Conservation (phyloP, 2,329 filamentous ascomycete species). For the Metarhizium album region DNA sequence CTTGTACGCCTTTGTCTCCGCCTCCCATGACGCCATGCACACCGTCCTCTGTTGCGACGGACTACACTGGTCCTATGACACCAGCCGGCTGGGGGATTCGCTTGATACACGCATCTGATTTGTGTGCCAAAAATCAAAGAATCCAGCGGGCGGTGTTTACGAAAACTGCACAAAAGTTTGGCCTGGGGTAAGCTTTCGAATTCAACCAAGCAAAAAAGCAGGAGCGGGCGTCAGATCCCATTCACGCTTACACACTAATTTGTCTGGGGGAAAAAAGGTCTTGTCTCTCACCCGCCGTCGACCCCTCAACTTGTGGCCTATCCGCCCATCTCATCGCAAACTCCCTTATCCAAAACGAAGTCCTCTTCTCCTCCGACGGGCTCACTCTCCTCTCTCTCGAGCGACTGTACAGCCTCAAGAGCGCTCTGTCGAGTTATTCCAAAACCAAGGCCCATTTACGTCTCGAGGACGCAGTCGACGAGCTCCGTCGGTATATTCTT, state of each 20-base stretch:
- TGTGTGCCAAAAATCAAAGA: conserved; percentile 37
- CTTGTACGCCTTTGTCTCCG: conserved; percentile 27
- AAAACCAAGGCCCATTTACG: conserved; percentile 31
- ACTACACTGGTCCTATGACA: conserved; percentile 19
- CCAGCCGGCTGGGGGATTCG: conserved; percentile 36
- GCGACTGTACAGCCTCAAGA: conserved; percentile 54
- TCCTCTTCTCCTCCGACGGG: conserved; percentile 49
- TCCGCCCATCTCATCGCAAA: conserved; percentile 42
- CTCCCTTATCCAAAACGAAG: conserved; percentile 48
- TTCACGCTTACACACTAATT: neutral
- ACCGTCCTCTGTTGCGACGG: conserved; percentile 25
- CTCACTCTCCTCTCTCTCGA: conserved; percentile 51
- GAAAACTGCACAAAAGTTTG: conserved; percentile 39
- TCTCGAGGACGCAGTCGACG: conserved; percentile 52
- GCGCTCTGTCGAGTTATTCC: conserved; percentile 46
- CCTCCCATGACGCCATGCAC: conserved; percentile 40
- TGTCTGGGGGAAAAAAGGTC: conserved; percentile 9
- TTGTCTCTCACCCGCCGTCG: conserved; percentile 33
- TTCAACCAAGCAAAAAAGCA: neutral
- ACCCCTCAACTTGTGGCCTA: conserved; percentile 32
- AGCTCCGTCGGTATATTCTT: conserved; percentile 48
- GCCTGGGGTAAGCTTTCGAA: conserved; percentile 23
- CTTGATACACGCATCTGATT: conserved; percentile 35
- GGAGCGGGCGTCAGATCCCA: neutral
- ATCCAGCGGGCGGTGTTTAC: conserved; percentile 35